Evolutionary conservation across 352 stramenopile species (phyloP).

Genomic region (Ophiocytium majus): DNA sequence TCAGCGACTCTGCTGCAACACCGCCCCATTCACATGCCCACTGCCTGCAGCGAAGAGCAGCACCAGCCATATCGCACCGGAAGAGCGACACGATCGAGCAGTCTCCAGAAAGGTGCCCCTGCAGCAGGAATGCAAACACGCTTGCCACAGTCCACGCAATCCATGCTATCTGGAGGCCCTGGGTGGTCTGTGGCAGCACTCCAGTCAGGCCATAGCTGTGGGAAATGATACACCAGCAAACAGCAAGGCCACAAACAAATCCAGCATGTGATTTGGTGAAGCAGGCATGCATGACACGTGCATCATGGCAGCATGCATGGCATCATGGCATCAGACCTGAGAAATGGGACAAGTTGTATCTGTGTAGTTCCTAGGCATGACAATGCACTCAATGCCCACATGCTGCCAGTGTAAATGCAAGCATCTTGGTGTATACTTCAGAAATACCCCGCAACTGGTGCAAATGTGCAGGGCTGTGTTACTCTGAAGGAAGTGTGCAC

Average conservation of each 20-base stretch:
- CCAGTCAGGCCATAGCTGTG: slow-evolving; percentile 8
- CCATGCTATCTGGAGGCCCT: neutral
- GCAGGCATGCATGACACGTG: no score
- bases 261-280: neutral
- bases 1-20: no score
- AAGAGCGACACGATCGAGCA: neutral
- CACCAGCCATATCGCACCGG: neutral
- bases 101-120: slow-evolving; percentile 16
- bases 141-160: slow-evolving; percentile 35
- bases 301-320: neutral
- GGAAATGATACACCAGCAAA: neutral
- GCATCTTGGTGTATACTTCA: no score
- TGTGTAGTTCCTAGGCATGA: neutral
- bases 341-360: no score
- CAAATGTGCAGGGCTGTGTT: neutral
- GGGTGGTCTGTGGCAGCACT: neutral
- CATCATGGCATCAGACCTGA: neutral
- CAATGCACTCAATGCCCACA: neutral
- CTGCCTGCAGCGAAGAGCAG: neutral
- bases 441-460: no score
- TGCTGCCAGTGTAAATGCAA: no score
- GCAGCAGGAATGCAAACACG: slow-evolving; percentile 27
- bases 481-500: neutral
- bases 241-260: neutral
- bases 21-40: neutral